Evolutionary conservation across 495 filamentous ascomycete species (phyloP), one percentile per base, ranked within the genome.

Genomic region (Cudoniella acicularis): DNA sequence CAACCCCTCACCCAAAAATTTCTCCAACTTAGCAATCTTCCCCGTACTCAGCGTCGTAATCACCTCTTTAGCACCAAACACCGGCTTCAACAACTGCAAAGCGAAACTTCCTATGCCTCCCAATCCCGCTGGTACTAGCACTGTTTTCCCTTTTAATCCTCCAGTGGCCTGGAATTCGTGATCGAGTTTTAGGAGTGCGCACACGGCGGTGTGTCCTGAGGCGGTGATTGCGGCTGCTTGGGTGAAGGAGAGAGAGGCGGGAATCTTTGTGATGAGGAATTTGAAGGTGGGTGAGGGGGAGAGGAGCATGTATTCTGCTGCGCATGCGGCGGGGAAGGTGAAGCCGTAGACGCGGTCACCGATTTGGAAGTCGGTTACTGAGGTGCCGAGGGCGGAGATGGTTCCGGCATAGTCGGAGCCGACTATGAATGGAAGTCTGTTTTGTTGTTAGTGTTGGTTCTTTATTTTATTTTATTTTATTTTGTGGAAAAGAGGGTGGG

Each of bases 31-130:
- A 22, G 64, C 63, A 2, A 84, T 53, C 64, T 85, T 83, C 10
- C 63, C 30, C 2, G 81, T 79, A 1, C 76, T 80, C 3, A 82
- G 74, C 0, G 80, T 81, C 0, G 80, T 72, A 49, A 84, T 75
- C n/a, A 83, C 69, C 40, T 68, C 75, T 0, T 64, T 70, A 1
- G 74, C 81, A 10, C 72, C 65, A 61, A 80, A 76, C 10, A 77
- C 69, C 43, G 79, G 75, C 69, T 77, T 82, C 8, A 77, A 73
- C 13, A 83, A 51, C 64, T 81, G 77, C 17, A 75, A 68, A 8
- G 67, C 78, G 54, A 79, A 64, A 20, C 69, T 64, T 10, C 81
- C 81, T 0, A 72, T 77, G 9, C 73, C 77, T 52, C 78, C 74
- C 46, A 84, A 74, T 1, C 73, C 79, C 20, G 66, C 79, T 13